Evolutionary conservation across 2,329 filamentous ascomycete species (phyloP), one percentile per base, ranked within the genome.

Genomic region (Cladophialophora yegresii): DNA sequence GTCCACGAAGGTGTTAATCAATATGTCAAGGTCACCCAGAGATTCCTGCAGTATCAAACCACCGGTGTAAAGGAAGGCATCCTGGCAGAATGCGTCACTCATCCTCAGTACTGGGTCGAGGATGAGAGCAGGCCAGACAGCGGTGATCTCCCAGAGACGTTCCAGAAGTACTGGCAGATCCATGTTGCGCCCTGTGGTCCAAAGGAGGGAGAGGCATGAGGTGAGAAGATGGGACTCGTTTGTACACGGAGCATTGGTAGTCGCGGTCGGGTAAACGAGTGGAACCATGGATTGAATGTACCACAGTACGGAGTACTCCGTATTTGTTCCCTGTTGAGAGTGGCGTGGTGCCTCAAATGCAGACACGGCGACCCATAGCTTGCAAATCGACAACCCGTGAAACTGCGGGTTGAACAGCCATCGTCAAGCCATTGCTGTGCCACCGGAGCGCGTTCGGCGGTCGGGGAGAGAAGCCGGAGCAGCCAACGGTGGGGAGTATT

Each of bases 1-100:
- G 83, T 83, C 1, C 78, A 78, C 50, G 80, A 85, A 62, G 87
- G 84, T 0, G 72, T 89, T 49, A 73, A 77, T 32, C 82, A 88
- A 73, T 89, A 89, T 69, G 85, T 89, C 30, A 78, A 83, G 51
- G 77, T 86, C 1, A 82, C 85, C 0, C 74, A 82, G 54, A 83
- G 85, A 50, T 89, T 89, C 66, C 72, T 88, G 64, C 74, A 78
- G 28, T 87, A 81, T 67, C 62, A 83, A 23, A 67, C 68, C 2
- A 74, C 75, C 1, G 79, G 78, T 0, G 73, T 80, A 61, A 79
- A 77, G 68, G 74, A 73, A 6, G 81, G 82, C 0, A 71, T 88
- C 32, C 71, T 89, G 43, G 75, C 72, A 1, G 81, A 86, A 69
- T 77, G 77, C 45, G 81, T 81, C 3, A 80, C 67, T 12, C 66